phyloP scores from a whole-genome alignment of 2,329 filamentous ascomycete genomes.

The Aspergillus pseudoglaucus region DNA sequence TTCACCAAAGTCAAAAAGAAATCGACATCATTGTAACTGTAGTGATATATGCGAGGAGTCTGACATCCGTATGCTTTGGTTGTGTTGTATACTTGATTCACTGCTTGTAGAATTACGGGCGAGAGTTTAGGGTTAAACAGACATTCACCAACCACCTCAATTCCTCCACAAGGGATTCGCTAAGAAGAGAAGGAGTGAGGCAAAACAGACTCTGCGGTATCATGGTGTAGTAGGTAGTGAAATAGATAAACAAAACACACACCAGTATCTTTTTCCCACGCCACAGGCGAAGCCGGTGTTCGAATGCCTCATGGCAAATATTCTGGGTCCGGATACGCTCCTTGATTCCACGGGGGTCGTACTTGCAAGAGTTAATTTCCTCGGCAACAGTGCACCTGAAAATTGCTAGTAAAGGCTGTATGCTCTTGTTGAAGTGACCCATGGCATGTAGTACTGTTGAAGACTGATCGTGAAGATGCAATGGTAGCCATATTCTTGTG shows the following conservation, averaged over 20 bases:
- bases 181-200: no score
- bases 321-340: conserved; percentile 13
- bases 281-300: conserved; percentile 10
- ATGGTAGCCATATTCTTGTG: conserved; percentile 17
- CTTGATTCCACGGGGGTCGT: conserved; percentile 10
- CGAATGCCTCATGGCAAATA: conserved; percentile 18
- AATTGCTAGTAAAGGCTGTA: conserved; percentile 2
- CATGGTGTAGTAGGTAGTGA: no score
- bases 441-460: conserved; percentile 21
- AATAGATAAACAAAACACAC: background rate
- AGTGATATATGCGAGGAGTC: no score
- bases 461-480: conserved; percentile 19
- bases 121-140: no score
- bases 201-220: no score
- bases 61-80: no score
- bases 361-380: conserved; percentile 15
- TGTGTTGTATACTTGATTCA: no score
- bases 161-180: no score
- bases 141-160: no score
- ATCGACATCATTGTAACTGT: no score
- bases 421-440: conserved; percentile 3
- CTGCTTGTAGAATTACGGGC: no score
- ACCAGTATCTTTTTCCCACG: conserved; percentile 15
- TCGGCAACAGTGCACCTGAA: conserved; percentile 10
- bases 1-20: no score